Conservation (phyloP, 208 protist species). For the Entamoeba invadens region DNA sequence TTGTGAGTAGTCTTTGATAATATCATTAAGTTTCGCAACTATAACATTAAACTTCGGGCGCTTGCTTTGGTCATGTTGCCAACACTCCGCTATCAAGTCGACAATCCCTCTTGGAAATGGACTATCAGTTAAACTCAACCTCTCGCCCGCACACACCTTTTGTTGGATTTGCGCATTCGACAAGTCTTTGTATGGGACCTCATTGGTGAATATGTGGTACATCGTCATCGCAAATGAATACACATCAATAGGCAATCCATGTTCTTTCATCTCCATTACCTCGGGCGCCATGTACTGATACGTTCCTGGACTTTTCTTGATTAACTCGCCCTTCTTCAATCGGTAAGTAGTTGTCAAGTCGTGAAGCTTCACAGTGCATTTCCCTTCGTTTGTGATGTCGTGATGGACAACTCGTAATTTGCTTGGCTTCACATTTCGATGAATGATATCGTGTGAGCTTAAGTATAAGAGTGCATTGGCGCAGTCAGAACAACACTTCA, state of each 20-base stretch:
- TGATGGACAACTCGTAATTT: not conserved
- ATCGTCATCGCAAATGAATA: not conserved
- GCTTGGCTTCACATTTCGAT: not conserved
- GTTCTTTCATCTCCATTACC: not conserved
- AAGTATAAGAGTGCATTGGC: not conserved
- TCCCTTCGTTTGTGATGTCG: not conserved
- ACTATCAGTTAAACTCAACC: not conserved
- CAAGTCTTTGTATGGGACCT: not conserved
- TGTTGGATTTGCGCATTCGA: not conserved
- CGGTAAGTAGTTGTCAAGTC: not conserved
- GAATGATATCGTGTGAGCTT: not conserved
- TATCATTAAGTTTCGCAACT: not conserved
- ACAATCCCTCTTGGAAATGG: not conserved
- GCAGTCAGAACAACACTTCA: not conserved
- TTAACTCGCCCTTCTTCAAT: not conserved
- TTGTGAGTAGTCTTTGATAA: not conserved
- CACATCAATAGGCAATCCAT: not conserved
- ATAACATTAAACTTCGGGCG: not conserved
- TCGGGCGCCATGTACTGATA: not conserved
- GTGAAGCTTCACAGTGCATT: not conserved
- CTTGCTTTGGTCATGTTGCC: not conserved
- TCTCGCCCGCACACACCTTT: not conserved
- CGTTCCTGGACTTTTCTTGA: not conserved
- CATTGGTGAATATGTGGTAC: not conserved
- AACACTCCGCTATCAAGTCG: not conserved